Conservation (phyloP, 2,329 filamentous ascomycete genomes). For the Ophiostoma montium region DNA sequence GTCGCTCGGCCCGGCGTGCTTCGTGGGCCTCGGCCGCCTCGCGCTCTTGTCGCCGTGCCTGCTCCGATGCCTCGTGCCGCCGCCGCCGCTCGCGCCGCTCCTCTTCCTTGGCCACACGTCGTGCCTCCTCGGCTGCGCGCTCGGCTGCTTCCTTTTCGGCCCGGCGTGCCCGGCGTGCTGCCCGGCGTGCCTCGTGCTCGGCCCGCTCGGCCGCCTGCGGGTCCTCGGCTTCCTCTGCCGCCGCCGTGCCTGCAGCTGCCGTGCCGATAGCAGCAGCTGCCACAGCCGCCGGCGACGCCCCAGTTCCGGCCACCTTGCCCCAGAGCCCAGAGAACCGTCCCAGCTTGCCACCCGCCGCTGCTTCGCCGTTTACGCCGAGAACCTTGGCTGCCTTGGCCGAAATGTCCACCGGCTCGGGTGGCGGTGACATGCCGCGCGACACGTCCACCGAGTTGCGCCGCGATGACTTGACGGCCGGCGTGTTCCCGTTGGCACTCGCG, state of each 20-base stretch:
- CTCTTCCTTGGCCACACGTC: constrained; percentile 38
- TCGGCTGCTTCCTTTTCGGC: constrained; percentile 37
- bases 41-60: constrained; percentile 39
- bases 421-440: constrained; percentile 51
- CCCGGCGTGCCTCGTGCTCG: constrained; percentile 46
- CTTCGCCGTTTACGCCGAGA: constrained; percentile 41
- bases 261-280: neutral
- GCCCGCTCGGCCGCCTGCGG: constrained; percentile 11
- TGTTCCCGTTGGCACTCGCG: constrained; percentile 29
- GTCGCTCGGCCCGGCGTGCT: constrained; percentile 36
- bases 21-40: constrained; percentile 29
- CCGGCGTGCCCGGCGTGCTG: constrained; percentile 45
- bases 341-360: constrained; percentile 44
- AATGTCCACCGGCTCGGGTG: constrained; percentile 54
- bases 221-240: constrained; percentile 31
- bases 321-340: constrained; percentile 47
- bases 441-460: constrained; percentile 57
- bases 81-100: constrained; percentile 40
- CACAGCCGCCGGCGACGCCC: constrained; percentile 17
- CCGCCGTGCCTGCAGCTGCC: constrained; percentile 18
- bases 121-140: constrained; percentile 39
- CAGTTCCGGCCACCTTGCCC: constrained; percentile 34
- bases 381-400: constrained; percentile 67
- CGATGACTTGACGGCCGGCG: constrained; percentile 31
- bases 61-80: constrained; percentile 40